A percentile compares a stretch with the other conserved stretches of the same genome.
These are phyloP conservation scores for Phanerochaete carnosa DNA, from an alignment of 768 basidiomycete species.

Conservation along the genomic window DNA sequence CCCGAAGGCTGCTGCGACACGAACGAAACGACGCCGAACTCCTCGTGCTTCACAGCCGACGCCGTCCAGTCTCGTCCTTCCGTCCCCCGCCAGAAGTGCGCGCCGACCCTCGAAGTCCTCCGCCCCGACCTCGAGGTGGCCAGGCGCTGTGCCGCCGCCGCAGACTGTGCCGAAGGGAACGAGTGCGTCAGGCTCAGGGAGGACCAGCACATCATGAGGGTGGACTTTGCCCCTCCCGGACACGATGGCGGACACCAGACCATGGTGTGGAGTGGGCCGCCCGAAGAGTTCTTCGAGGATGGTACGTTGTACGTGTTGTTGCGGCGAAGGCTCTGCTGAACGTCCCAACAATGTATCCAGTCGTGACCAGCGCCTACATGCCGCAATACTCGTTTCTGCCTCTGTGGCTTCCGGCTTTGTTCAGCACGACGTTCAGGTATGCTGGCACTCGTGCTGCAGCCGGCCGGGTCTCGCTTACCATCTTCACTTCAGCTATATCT, in stretches of 20 bases:
- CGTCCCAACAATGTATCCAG: constrained; percentile 35
- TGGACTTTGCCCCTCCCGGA: constrained; percentile 9
- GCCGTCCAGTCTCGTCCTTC: background rate
- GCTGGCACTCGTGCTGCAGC: constrained; percentile 25
- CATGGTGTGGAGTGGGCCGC: constrained; percentile 74
- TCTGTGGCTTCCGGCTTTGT: constrained; percentile 34
- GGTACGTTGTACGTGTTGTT: constrained; percentile 35
- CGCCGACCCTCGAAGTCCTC: background rate
- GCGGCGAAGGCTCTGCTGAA: constrained; percentile 2
- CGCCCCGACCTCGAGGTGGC: background rate
- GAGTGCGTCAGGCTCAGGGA: background rate
- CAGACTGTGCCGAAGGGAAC: background rate
- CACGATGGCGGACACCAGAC: constrained; percentile 22
- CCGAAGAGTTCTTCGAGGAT: constrained; percentile 61
- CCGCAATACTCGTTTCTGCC: constrained; percentile 43
- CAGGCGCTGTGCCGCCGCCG: background rate
- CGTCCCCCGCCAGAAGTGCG: background rate
- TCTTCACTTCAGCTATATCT: constrained; percentile 46
- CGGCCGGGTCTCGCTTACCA: background rate
- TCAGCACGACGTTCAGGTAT: constrained; percentile 51
- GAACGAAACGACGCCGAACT: background rate
- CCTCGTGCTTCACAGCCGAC: background rate
- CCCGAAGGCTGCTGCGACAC: background rate
- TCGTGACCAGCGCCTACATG: constrained; percentile 46
- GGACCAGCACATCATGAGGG: constrained; percentile 2